Evolutionary conservation across 164 flowering plant genomes (phyloP).

Genomic region (Nelumbo lutea): DNA sequence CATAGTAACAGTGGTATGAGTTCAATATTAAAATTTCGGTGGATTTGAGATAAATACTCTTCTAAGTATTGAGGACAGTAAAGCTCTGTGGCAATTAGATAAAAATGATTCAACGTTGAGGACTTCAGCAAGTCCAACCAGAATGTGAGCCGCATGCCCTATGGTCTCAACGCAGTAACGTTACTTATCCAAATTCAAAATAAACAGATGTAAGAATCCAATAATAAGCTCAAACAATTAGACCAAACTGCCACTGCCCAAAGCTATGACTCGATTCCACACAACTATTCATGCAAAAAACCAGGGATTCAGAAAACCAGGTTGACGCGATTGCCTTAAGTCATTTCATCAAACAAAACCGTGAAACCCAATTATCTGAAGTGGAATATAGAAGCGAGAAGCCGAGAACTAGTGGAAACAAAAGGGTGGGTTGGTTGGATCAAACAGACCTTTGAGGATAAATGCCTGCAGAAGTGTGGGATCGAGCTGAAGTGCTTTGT

Average conservation of each 20-base stretch:
- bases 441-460: slow-evolving; percentile 72
- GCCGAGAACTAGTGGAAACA: neutral
- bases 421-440: neutral
- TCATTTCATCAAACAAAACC: neutral
- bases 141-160: no score
- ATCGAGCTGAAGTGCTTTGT: slow-evolving; percentile 77
- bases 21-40: neutral
- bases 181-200: no score
- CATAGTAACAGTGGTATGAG: no score
- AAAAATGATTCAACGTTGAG: no score
- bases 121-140: no score
- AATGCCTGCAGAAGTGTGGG: slow-evolving; percentile 70
- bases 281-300: neutral
- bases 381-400: neutral
- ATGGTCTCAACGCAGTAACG: no score
- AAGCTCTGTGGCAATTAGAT: no score
- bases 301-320: no score
- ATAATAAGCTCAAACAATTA: neutral
- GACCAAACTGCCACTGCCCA: neutral
- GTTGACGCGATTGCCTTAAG: no score
- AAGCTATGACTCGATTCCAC: neutral
- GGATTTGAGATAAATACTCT: no score
- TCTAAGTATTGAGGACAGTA: no score
- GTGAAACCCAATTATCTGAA: neutral
- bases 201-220: no score